A percentile compares a stretch with the other conserved stretches of the same genome.
These are phyloP conservation scores for Bertia moriformis DNA, from an alignment of 2,329 filamentous ascomycete species.

Conservation along the genomic window DNA sequence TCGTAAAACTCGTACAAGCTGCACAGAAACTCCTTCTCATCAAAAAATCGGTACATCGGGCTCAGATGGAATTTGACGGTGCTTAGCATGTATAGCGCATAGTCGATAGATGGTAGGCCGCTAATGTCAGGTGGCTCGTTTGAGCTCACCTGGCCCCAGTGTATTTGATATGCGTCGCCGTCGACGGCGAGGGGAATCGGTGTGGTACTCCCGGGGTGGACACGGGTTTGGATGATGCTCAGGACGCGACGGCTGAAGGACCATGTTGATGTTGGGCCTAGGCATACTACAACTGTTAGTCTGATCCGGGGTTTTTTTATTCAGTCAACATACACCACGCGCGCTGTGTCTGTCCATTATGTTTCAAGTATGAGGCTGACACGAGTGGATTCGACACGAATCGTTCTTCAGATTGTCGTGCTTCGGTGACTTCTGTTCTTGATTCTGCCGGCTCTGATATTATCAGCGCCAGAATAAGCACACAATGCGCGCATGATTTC, in stretches of 20 bases:
- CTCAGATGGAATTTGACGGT: constrained; percentile 10
- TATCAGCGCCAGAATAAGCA: too few species aligned
- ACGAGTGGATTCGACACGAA: not conserved
- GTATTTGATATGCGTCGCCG: constrained; percentile 14
- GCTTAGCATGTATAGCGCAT: constrained; percentile 9
- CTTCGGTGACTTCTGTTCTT: not conserved
- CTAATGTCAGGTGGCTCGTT: constrained; percentile 10
- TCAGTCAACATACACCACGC: not conserved
- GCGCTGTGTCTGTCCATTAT: not conserved
- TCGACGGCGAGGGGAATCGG: not conserved
- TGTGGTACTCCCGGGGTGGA: not conserved
- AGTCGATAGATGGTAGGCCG: constrained; percentile 11
- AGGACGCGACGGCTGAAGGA: not conserved
- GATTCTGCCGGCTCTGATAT: not conserved
- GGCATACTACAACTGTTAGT: not conserved
- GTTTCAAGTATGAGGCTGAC: not conserved
- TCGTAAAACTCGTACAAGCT: constrained; percentile 9
- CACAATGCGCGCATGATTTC: not conserved
- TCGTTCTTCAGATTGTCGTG: not conserved
- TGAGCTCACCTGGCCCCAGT: constrained; percentile 11
- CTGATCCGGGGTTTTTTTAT: not conserved
- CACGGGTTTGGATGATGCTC: not conserved
- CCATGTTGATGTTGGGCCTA: not conserved
- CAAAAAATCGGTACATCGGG: constrained; percentile 9
- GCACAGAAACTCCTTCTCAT: constrained; percentile 7